Evolutionary conservation across 1,284 basidiomycete genomes (phyloP), one percentile per base, ranked within the genome.

Genomic region (Malassezia psittaci): DNA sequence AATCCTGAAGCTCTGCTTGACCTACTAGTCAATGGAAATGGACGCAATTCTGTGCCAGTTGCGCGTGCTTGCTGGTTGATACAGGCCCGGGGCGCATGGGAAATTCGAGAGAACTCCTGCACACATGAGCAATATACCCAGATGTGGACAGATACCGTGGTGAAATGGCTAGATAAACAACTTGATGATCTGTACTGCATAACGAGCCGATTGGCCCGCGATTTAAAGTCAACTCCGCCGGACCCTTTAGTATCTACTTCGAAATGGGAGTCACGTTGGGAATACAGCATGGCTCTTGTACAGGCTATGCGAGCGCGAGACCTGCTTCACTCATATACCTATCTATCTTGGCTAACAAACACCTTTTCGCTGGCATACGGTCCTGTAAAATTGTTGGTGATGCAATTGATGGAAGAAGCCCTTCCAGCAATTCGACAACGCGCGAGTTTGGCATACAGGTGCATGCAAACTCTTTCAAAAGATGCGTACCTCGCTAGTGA

Each of bases 41-140:
- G n/a, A 13, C n/a, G 24, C 8, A 51, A 37, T 11, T 51, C 56
- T 37, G 88, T 98, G 33, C 85, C 87, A 1, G 82, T 91, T 40
- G 81, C 85, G 1, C 80, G 94, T 24, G 94, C 94, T 0, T 81
- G 94, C 3, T 99, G 94, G 94, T 90, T 94, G 74, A 81, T 96
- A 32, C 82, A 90, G 12, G 87, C 91, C 0, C 83, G 93, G 51
- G 94, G 93, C n/a, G 35, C 47, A 6, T 9, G 36, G 36, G 35
- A 48, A n/a, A n/a, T 21, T n/a, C 35, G n/a, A 8, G 5, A 18
- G 3, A 39, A 45, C 57, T 60, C 9, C 59, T 64, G 8, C 51
- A 60, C 9, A 53, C 63, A 8, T 60, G 33, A 54, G 57, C 7
- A 55, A 81, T 65, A 77, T 72, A 88, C 89, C 43, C 77, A 85